Percentiles rank a stretch among this genome's conserved stretches.
Evolutionary conservation across 176 grass and related monocot genomes (phyloP).

Genomic region (Canna indica): DNA sequence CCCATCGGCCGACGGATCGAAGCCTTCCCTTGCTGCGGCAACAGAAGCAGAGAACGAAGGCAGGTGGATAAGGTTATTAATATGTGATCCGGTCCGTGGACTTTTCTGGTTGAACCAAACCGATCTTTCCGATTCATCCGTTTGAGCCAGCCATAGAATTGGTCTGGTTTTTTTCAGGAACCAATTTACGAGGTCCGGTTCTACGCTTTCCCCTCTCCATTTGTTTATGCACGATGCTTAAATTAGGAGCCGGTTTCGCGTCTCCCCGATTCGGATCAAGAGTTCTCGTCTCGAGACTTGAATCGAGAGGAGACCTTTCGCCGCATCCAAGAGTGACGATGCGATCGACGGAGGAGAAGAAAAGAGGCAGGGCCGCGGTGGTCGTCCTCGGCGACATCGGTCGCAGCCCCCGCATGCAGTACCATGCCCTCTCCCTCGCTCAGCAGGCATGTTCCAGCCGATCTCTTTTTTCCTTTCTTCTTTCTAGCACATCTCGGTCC

Average conservation of each 20-base stretch:
- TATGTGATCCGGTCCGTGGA: no score
- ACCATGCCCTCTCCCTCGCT: conserved; percentile 90
- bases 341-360: conserved; percentile 18
- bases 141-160: no score
- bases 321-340: not conserved
- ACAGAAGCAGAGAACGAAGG: not conserved
- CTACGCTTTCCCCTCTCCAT: no score
- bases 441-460: conserved; percentile 33
- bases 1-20: not conserved
- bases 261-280: no score
- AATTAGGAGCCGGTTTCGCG: no score
- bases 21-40: not conserved
- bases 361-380: conserved; percentile 51
- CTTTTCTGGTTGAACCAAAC: not conserved
- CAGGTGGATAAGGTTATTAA: no score
- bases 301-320: not conserved
- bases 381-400: conserved; percentile 94
- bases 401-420: conserved; percentile 93
- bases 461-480: not conserved
- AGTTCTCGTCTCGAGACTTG: not conserved
- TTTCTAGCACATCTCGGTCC: not conserved
- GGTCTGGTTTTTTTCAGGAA: no score
- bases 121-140: no score
- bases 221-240: no score
- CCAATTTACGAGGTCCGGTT: no score